phyloP scores from a whole-genome alignment of 2,329 filamentous ascomycete species.

The Rosellinia necatrix region DNA sequence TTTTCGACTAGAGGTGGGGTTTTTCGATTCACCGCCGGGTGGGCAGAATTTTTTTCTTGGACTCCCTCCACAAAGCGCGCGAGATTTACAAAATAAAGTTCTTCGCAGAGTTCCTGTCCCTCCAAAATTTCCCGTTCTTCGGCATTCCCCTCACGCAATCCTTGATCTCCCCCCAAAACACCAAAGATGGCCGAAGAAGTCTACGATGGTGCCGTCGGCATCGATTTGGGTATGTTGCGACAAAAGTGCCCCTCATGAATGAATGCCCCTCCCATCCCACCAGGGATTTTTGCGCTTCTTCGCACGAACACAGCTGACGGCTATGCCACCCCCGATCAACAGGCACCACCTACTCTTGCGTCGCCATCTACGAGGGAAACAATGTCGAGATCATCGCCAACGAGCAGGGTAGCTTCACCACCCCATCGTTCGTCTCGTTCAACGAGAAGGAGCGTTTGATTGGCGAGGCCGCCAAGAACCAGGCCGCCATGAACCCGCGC shows the following conservation, averaged over 20 bases:
- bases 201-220: conserved; percentile 99
- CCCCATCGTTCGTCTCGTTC: conserved; percentile 98
- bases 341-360: conserved; percentile 99
- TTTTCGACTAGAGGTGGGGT: conserved; percentile 26
- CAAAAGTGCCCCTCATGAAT: background rate
- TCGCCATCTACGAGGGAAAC: conserved; percentile 98
- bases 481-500: conserved; percentile 97
- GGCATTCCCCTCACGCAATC: conserved; percentile 27
- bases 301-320: conserved; percentile 5
- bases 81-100: conserved; percentile 31
- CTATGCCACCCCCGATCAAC: conserved; percentile 22
- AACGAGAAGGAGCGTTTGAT: conserved; percentile 98
- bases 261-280: background rate
- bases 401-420: conserved; percentile 99
- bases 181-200: conserved; percentile 88
- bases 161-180: conserved; percentile 24
- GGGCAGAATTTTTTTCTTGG: conserved; percentile 34
- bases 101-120: conserved; percentile 24
- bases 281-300: background rate
- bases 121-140: conserved; percentile 27
- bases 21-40: conserved; percentile 23
- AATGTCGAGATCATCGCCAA: conserved; percentile 99
- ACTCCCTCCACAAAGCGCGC: conserved; percentile 29
- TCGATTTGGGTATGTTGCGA: conserved; percentile 85
- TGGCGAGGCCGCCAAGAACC: conserved; percentile 99